Evolutionary conservation across 2,329 filamentous ascomycete species (phyloP).

Genomic region (Thermothelomyces thermophilus): DNA sequence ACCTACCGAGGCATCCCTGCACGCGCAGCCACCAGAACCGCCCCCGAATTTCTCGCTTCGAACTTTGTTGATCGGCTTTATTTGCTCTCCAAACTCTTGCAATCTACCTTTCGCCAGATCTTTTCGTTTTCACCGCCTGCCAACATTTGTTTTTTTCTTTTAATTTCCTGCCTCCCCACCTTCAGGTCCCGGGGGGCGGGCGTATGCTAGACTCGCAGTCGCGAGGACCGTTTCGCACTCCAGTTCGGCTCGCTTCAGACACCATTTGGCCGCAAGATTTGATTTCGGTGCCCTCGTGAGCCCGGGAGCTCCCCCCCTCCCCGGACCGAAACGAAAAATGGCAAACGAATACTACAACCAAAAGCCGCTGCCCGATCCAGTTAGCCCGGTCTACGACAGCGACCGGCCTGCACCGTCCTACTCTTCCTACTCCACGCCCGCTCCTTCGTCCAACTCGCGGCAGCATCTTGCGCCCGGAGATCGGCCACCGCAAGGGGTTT

Average conservation of each 20-base stretch:
- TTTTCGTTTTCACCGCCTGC: neutral
- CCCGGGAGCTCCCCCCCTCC: neutral
- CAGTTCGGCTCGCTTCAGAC: neutral
- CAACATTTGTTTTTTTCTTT: neutral
- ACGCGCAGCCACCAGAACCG: conserved; percentile 1
- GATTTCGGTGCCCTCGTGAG: conserved; percentile 8
- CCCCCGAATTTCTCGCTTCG: neutral
- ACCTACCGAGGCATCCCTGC: neutral
- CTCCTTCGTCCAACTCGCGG: conserved; percentile 31
- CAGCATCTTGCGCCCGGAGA: conserved; percentile 31
- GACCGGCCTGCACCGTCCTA: conserved; percentile 11
- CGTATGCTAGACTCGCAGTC: neutral
- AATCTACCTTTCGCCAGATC: no score
- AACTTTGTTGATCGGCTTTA: no score
- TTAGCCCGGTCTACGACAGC: conserved; percentile 30
- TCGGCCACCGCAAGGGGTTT: conserved; percentile 17
- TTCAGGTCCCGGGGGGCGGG: no score
- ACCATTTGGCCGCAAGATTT: neutral
- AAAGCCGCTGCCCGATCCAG: conserved; percentile 38
- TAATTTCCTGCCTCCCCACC: no score
- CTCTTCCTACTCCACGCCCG: conserved; percentile 18
- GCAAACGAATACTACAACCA: conserved; percentile 58
- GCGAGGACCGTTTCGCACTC: neutral
- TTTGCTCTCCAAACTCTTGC: no score
- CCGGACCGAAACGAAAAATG: conserved; percentile 27